Base-by-base conservation (phyloP, 805 yeast genomes). In the Saccharomycopsis capsularis region DNA sequence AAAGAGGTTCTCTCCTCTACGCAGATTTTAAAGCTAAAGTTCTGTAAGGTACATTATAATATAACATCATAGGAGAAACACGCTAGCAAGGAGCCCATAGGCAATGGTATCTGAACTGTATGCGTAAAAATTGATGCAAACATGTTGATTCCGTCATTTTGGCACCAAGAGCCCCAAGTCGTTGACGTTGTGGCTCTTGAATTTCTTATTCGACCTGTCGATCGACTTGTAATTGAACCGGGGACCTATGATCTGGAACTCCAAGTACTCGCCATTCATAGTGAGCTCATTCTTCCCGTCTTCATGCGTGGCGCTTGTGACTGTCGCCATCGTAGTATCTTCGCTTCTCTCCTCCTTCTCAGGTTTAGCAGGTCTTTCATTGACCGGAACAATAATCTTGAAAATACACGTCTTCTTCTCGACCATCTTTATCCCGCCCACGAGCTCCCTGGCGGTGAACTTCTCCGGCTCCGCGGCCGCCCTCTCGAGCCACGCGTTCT, bases 181-280 rank as follows among this genome's bases (percentile, higher is more conserved):
- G 51, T 77, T 83, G 34, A 85, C 87, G 29, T 77, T 75, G 56
- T 83, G 93, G 50, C 81, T 76, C 66, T 90, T 90, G 70, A 88
- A 88, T 68, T 90, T 88, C 58, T 85, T 78, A 22, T 82, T 85
- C 0, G 95, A 79, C 50, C 98, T 71, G 57, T 90, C 97, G 7
- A 78, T 78, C 38, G 90, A 73, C 61, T 95, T 73, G 52, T 81
- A 76, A 52, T 80, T 78, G 56, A 90, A 75, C 51, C 97, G 69
- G 39, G 88, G 82, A 1, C 98, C 98, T 7, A 89, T 64, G 6
- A 87, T 74, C 13, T 82, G 74, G 60, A 86, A 85, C 18, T 74
- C 75, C 15, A 81, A 56, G 21, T 67, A 65, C 2, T 52, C 60
- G 18, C 51, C 61, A 18, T 42, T 32, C 9, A 11, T 35, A 16